phyloP scores from a whole-genome alignment of 2,329 filamentous ascomycete genomes.

The Fusarium austroafricanum region DNA sequence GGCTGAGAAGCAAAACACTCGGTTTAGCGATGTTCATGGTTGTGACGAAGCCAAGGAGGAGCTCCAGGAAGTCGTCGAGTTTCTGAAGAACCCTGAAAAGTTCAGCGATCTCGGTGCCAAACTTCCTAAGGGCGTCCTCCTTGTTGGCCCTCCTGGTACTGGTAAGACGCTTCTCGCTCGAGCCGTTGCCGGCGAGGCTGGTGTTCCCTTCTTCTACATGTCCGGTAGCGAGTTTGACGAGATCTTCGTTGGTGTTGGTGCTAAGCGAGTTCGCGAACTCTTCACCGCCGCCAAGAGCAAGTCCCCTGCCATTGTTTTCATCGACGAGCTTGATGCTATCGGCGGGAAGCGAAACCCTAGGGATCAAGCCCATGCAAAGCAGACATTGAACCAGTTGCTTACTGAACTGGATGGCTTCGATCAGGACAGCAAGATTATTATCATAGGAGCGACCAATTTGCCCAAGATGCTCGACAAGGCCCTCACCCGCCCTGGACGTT shows the following conservation, averaged over 20 bases:
- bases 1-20: slow-evolving; percentile 89
- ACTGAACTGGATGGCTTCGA: slow-evolving; percentile 98
- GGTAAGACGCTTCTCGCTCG: slow-evolving; percentile 96
- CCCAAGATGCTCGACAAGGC: slow-evolving; percentile 95
- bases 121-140: slow-evolving; percentile 93
- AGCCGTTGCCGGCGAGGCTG: slow-evolving; percentile 95
- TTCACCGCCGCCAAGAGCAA: slow-evolving; percentile 86
- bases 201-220: slow-evolving; percentile 99
- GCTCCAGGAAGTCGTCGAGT: slow-evolving; percentile 95
- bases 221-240: slow-evolving; percentile 99
- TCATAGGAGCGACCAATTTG: slow-evolving; percentile 96
- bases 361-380: slow-evolving; percentile 95
- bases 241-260: slow-evolving; percentile 96
- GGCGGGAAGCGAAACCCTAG: slow-evolving; percentile 92
- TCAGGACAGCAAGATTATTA: slow-evolving; percentile 92
- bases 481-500: slow-evolving; percentile 91
- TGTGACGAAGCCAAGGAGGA: slow-evolving; percentile 99
- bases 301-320: slow-evolving; percentile 93
- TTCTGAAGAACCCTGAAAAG: slow-evolving; percentile 90
- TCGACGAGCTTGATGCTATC: slow-evolving; percentile 93
- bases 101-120: slow-evolving; percentile 96
- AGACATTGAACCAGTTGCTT: slow-evolving; percentile 95
- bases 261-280: slow-evolving; percentile 95
- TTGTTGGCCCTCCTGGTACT: slow-evolving; percentile 95
- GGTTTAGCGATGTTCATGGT: slow-evolving; percentile 94